Base-by-base conservation (phyloP, 805 yeast species). In the Saccharomyces kudriavzevii region DNA sequence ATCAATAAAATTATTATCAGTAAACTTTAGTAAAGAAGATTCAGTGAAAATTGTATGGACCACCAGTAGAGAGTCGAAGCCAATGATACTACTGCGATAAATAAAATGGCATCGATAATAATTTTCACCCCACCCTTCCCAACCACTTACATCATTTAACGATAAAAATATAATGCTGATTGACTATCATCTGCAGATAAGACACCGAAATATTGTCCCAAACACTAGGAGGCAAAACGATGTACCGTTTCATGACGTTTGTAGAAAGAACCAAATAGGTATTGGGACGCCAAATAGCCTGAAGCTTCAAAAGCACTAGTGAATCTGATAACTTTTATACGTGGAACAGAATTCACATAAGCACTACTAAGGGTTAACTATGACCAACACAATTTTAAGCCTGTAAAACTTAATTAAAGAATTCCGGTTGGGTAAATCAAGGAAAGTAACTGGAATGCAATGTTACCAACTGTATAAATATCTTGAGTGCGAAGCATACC, bases 121-220 rank as follows among this genome's bases (percentile, higher is more conserved):
- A 85, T 64, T 82, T 80, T 89, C 89, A 85, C 71, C 83, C 89
- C 89, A 85, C 11, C 87, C 82, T 8, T 75, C 74, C 11, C 79
- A 69, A 0, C 88, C 88, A 48, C 66, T 62, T 10, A 64, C 70
- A 29, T 85, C 87, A 51, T 74, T 68, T 58, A 85, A 63, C 43
- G 68, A 59, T 24, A 73, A 60, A 53, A 60, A 53, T 70, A 77
- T 28, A 83, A 75, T 10, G 83, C 79, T 17, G 84, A 80, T 59
- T 83, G 84, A 45, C 85, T 70, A 55, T 82, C 77, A 47, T 87
- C 86, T 1, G 85, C 76, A 14, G 87, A 81, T 54, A 83, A 70
- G 22, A 77, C 69, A 35, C 87, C 90, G 40, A 85, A 70, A 59
- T 77, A 79, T 57, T 83, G 87, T 45, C 89, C 87, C 47, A 78